These are phyloP conservation scores for Mortierella polycephala DNA, from an alignment of 371 early-diverging fungal species.

Conservation along the genomic window DNA sequence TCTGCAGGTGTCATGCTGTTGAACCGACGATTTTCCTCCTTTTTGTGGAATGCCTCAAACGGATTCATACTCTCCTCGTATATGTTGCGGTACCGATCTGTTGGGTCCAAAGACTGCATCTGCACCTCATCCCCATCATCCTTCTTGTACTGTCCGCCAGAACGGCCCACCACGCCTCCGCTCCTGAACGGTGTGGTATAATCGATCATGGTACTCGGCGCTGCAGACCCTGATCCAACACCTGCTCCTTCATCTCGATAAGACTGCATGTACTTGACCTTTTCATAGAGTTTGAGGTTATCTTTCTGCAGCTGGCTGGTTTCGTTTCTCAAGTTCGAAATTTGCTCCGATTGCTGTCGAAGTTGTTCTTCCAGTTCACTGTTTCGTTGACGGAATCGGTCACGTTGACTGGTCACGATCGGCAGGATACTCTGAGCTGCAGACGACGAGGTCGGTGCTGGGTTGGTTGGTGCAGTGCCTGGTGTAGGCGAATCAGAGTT, in stretches of 20 bases:
- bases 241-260: conserved; percentile 56
- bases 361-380: conserved; percentile 84
- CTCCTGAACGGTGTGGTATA: conserved; percentile 40
- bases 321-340: conserved; percentile 75
- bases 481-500: conserved; percentile 41
- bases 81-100: conserved; percentile 77
- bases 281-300: conserved; percentile 89
- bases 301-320: conserved; percentile 76
- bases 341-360: conserved; percentile 63
- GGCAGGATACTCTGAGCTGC: conserved; percentile 74
- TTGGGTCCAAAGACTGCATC: conserved; percentile 60
- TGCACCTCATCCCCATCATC: conserved; percentile 44
- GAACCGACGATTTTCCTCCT: conserved; percentile 79
- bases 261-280: conserved; percentile 78
- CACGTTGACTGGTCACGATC: conserved; percentile 90
- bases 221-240: conserved; percentile 17
- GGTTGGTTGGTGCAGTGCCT: conserved; percentile 7
- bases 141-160: conserved; percentile 36
- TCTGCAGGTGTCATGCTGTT: conserved; percentile 83
- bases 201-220: conserved; percentile 32
- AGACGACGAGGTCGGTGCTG: conserved; percentile 24
- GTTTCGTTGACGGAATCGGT: conserved; percentile 88
- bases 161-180: conserved; percentile 29
- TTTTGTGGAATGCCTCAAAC: conserved; percentile 84
- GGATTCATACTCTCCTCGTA: conserved; percentile 93